These are phyloP conservation scores for Apostasia ramifera DNA, from an alignment of 106 monocot genomes.

Conservation along the genomic window DNA sequence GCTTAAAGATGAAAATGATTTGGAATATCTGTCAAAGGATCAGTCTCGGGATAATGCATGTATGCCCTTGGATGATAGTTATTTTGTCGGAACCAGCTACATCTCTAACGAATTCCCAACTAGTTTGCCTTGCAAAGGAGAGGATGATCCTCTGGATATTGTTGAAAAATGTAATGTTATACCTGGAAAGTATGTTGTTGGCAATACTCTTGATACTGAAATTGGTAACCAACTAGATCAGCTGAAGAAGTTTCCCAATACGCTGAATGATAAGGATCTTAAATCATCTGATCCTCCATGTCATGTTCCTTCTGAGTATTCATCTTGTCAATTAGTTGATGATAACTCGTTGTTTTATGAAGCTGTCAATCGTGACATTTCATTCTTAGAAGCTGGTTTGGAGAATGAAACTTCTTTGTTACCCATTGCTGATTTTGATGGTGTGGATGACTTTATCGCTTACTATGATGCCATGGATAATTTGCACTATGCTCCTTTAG, in stretches of 20 bases:
- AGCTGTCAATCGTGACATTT: not conserved
- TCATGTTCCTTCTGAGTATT: not conserved
- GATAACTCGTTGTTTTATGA: slow-evolving; percentile 4
- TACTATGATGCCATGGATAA: not conserved
- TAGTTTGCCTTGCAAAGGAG: not conserved
- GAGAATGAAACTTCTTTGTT: not conserved
- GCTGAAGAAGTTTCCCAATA: not conserved
- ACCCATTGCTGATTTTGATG: not conserved
- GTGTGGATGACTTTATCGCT: not conserved
- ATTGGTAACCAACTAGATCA: not conserved
- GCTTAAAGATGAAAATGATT: not conserved
- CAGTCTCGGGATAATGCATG: not conserved
- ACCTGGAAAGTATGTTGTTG: not conserved
- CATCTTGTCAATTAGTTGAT: not conserved
- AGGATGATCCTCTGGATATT: not conserved
- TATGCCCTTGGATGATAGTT: slow-evolving; percentile 3
- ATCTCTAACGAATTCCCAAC: not conserved
- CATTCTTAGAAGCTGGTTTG: not conserved
- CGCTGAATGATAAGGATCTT: not conserved
- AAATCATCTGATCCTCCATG: not conserved
- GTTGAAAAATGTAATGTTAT: not conserved
- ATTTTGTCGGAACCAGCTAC: not conserved
- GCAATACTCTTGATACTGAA: not conserved
- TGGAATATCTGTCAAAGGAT: not conserved
- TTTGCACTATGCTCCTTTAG: not conserved